phyloP scores from a whole-genome alignment of 768 basidiomycete genomes.

The Suillus variegatus region DNA sequence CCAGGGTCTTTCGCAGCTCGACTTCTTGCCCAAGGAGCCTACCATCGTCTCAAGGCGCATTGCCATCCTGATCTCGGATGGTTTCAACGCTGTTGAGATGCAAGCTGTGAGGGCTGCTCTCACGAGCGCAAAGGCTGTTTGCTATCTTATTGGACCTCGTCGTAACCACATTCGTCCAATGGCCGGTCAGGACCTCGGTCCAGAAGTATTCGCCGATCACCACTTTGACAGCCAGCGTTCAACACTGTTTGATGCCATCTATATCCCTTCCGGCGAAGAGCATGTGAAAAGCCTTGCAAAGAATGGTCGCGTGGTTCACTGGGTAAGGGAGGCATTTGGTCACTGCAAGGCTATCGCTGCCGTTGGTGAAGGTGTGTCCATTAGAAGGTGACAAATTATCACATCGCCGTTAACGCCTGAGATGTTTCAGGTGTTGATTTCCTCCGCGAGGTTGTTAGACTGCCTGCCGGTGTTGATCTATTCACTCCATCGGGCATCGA shows the following conservation, averaged over 20 bases:
- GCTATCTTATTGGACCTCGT: constrained; percentile 71
- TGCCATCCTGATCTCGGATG: constrained; percentile 75
- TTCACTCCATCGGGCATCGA: constrained; percentile 39
- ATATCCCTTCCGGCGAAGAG: constrained; percentile 70
- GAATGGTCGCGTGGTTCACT: constrained; percentile 77
- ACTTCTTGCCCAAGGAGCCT: constrained; percentile 54
- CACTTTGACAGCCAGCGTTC: constrained; percentile 78
- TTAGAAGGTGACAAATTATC: constrained; percentile 3
- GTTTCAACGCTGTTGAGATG: constrained; percentile 65
- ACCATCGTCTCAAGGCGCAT: constrained; percentile 70
- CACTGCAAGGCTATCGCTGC: constrained; percentile 86
- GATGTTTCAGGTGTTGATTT: constrained; percentile 45
- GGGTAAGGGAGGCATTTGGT: constrained; percentile 82
- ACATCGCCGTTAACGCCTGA: constrained; percentile 4
- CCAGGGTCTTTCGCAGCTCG: constrained; percentile 58
- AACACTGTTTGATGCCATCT: constrained; percentile 81
- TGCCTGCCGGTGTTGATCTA: constrained; percentile 44
- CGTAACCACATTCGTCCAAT: constrained; percentile 46
- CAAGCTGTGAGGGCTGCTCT: constrained; percentile 57
- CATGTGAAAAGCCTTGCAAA: constrained; percentile 58
- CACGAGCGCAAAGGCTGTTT: constrained; percentile 52
- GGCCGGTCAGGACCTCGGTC: constrained; percentile 27
- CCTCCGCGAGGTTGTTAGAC: constrained; percentile 44
- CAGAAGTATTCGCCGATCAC: constrained; percentile 58
- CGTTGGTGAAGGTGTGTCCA: constrained; percentile 58